A percentile compares a stretch with the other conserved stretches of the same genome.
phyloP scores from a whole-genome alignment of 495 filamentous ascomycete species.

The Penicilliopsis zonata region DNA sequence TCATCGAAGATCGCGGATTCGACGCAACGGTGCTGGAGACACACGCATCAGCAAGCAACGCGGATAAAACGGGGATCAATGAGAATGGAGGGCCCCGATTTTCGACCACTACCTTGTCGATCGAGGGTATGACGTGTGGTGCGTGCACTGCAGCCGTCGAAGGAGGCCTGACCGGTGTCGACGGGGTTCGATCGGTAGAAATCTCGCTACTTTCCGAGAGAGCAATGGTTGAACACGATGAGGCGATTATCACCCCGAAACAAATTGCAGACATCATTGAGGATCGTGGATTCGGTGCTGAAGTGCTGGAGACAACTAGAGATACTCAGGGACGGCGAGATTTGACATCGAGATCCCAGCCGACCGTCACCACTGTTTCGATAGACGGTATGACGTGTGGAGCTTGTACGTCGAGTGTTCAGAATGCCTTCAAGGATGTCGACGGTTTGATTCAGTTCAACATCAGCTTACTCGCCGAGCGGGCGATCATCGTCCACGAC shows the following conservation, averaged over 20 bases:
- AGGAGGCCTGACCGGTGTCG: constrained; percentile 57
- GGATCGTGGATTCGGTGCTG: constrained; percentile 86
- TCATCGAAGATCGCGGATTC: constrained; percentile 91
- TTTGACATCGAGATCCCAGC: constrained; percentile 26
- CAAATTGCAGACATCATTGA: constrained; percentile 82
- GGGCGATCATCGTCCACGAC: constrained; percentile 83
- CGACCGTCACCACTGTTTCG: constrained; percentile 64
- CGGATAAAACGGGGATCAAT: constrained; percentile 10
- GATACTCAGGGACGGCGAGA: constrained; percentile 14
- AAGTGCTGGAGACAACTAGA: constrained; percentile 42
- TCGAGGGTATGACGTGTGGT: constrained; percentile 97
- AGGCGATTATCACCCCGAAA: constrained; percentile 45
- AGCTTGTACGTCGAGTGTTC: constrained; percentile 84
- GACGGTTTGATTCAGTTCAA: constrained; percentile 77
- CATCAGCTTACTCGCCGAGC: constrained; percentile 83
- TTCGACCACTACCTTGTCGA: constrained; percentile 68
- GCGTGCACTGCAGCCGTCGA: constrained; percentile 89
- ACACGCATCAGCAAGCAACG: constrained; percentile 43
- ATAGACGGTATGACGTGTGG: constrained; percentile 96
- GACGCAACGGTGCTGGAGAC: constrained; percentile 85
- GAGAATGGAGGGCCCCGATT: constrained; percentile 18
- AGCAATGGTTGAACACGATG: constrained; percentile 68
- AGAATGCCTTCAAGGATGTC: constrained; percentile 67
- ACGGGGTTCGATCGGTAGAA: constrained; percentile 71
- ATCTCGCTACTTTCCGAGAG: constrained; percentile 70